Percentiles rank a stretch among this genome's conserved stretches.
Conservation (phyloP, 1,284 basidiomycete genomes). For the Earliella scabrosa region DNA sequence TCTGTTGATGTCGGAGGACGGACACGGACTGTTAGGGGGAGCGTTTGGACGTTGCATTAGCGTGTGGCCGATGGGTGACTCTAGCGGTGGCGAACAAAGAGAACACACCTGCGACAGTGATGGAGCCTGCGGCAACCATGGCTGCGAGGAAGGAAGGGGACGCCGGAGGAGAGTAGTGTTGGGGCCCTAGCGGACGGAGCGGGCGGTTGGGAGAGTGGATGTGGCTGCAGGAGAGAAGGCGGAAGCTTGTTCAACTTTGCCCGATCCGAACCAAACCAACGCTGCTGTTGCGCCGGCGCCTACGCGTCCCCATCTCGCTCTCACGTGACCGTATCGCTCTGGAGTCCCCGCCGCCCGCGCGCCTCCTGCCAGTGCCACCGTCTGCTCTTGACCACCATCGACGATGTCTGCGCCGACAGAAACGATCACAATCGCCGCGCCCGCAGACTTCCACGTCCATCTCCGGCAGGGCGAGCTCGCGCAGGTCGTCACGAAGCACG, state of each 20-base stretch:
- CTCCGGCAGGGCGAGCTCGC: slow-evolving; percentile 88
- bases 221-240: slow-evolving; percentile 5
- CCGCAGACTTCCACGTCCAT: slow-evolving; percentile 97
- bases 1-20: slow-evolving; percentile 88
- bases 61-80: neutral
- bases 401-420: slow-evolving; percentile 28
- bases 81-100: slow-evolving; percentile 14
- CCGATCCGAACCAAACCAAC: slow-evolving; percentile 22
- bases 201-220: slow-evolving; percentile 7
- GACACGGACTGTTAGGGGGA: slow-evolving; percentile 74
- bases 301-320: slow-evolving; percentile 17
- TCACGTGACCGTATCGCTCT: slow-evolving; percentile 27
- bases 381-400: neutral
- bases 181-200: slow-evolving; percentile 11
- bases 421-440: slow-evolving; percentile 63
- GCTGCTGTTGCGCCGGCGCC: slow-evolving; percentile 15
- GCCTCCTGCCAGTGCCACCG: neutral
- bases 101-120: slow-evolving; percentile 78
- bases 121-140: slow-evolving; percentile 86
- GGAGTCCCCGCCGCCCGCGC: neutral
- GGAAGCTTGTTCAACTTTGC: slow-evolving; percentile 17
- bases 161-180: slow-evolving; percentile 10
- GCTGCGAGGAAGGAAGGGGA: slow-evolving; percentile 17
- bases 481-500: slow-evolving; percentile 89
- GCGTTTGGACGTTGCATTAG: neutral